Evolutionary conservation across 164 flowering plant species (phyloP).

Genomic region (Cinnamomum chago): DNA sequence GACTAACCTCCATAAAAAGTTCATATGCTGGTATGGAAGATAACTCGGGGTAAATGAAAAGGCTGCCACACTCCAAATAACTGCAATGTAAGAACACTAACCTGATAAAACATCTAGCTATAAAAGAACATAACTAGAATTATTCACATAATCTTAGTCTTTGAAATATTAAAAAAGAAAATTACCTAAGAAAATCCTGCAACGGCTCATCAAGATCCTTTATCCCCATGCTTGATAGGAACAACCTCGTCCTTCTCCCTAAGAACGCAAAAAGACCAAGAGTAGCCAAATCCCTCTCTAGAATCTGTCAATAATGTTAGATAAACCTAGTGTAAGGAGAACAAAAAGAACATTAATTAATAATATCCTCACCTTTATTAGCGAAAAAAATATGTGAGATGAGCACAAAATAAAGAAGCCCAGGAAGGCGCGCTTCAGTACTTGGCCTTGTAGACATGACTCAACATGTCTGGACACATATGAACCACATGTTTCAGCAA

Average conservation of each 20-base stretch:
- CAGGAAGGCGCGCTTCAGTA: not conserved
- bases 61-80: slow-evolving; percentile 61
- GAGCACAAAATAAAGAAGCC: not conserved
- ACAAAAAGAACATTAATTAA: not conserved
- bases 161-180: not conserved
- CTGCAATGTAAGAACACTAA: slow-evolving; percentile 30
- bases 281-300: slow-evolving; percentile 40
- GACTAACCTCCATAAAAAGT: slow-evolving; percentile 58
- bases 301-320: slow-evolving; percentile 24
- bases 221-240: slow-evolving; percentile 43
- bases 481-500: not conserved
- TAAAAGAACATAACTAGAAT: not conserved
- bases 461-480: not conserved
- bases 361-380: not conserved
- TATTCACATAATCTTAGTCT: not conserved
- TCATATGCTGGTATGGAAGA: slow-evolving; percentile 46
- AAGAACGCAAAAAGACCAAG: slow-evolving; percentile 66
- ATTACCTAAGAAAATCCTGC: slow-evolving; percentile 55
- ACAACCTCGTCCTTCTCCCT: slow-evolving; percentile 54
- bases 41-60: slow-evolving; percentile 49
- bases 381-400: not conserved
- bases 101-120: not conserved
- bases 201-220: slow-evolving; percentile 54
- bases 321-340: not conserved
- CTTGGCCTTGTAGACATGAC: not conserved